These are phyloP conservation scores for Orychophragmus violaceus DNA, from an alignment of 345 rosid genomes.

Conservation along the genomic window DNA sequence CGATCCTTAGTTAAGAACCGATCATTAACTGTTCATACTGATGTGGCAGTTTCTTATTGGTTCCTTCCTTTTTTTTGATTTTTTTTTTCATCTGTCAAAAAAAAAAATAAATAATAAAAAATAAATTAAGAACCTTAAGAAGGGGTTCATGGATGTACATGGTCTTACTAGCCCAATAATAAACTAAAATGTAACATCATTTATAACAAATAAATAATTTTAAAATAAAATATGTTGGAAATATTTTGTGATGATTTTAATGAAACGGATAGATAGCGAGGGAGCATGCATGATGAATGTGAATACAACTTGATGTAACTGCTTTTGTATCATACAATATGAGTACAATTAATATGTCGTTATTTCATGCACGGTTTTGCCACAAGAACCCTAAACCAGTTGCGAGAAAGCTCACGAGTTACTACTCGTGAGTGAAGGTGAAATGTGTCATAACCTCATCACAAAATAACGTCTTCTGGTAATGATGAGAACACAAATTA, in stretches of 20 bases:
- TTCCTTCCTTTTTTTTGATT: no score
- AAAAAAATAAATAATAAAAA: no score
- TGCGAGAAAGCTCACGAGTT: no score
- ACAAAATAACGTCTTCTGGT: conserved; percentile 20
- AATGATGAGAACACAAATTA: conserved; percentile 1
- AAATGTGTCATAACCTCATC: conserved; percentile 21
- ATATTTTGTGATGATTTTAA: not conserved
- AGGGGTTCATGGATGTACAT: no score
- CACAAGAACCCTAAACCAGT: conserved; percentile 18
- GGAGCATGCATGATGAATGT: conserved; percentile 34
- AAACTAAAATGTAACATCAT: not conserved
- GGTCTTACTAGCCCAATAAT: not conserved
- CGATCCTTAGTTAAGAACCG: no score
- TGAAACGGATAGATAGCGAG: conserved; percentile 21
- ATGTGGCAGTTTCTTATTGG: no score
- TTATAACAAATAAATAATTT: not conserved
- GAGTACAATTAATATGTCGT: conserved; percentile 26
- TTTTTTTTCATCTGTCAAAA: no score
- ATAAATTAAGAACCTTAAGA: no score
- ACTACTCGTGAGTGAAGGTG: not conserved
- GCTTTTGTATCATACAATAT: conserved; percentile 19
- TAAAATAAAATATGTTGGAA: not conserved
- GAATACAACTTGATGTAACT: conserved; percentile 27
- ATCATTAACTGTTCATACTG: no score
- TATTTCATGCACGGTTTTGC: conserved; percentile 18